These are phyloP conservation scores for Venturiaceae sp. DNA, from an alignment of 2,329 filamentous ascomycete genomes.

Conservation along the genomic window DNA sequence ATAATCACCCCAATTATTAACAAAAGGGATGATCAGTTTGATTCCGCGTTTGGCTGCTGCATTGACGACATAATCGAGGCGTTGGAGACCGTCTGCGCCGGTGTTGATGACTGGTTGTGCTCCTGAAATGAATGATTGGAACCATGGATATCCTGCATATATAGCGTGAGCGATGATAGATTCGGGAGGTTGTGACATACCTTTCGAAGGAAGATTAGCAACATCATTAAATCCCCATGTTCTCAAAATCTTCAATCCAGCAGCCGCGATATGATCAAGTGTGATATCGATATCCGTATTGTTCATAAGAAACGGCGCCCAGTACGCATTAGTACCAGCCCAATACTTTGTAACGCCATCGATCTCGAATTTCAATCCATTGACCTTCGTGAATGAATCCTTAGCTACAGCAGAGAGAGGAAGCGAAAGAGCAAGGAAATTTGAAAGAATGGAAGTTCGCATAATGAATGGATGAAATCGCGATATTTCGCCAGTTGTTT, in stretches of 20 bases:
- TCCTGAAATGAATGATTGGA: slow-evolving; percentile 42
- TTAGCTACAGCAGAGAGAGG: neutral
- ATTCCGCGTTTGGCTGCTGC: slow-evolving; percentile 49
- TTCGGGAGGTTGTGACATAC: neutral
- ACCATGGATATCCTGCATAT: slow-evolving; percentile 38
- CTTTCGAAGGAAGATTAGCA: slow-evolving; percentile 21
- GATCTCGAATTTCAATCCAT: slow-evolving; percentile 26
- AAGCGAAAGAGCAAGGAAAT: neutral
- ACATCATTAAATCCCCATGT: slow-evolving; percentile 57
- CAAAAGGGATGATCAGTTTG: slow-evolving; percentile 55
- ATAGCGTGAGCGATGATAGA: slow-evolving; percentile 16
- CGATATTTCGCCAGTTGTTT: neutral
- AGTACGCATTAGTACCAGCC: slow-evolving; percentile 47
- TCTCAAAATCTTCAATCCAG: slow-evolving; percentile 48
- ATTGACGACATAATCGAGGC: slow-evolving; percentile 54
- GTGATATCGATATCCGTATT: slow-evolving; percentile 45
- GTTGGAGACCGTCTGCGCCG: slow-evolving; percentile 50
- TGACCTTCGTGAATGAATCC: neutral
- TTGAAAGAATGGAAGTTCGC: neutral
- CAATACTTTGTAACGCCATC: slow-evolving; percentile 38
- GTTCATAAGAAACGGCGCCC: slow-evolving; percentile 43
- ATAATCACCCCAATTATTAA: slow-evolving; percentile 63
- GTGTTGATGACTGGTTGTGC: slow-evolving; percentile 50
- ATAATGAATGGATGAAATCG: neutral
- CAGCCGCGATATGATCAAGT: slow-evolving; percentile 33